Conservation (phyloP, 768 basidiomycete genomes). For the Epithele typhae region DNA sequence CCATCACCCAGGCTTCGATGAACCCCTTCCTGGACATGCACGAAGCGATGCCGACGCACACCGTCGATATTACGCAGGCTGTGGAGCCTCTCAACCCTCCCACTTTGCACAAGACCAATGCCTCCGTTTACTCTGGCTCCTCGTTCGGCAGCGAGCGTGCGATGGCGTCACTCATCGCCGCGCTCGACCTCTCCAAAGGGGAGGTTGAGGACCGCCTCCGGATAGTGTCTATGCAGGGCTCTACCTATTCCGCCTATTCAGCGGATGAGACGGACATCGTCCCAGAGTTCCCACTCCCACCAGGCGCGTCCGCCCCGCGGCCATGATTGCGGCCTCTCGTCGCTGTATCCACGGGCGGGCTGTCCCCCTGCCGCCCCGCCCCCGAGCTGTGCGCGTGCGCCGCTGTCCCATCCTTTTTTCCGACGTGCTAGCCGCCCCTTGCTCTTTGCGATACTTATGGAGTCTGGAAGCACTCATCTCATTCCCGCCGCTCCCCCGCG, state of each 20-base stretch:
- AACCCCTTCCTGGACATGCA: constrained; percentile 43
- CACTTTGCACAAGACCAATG: constrained; percentile 15
- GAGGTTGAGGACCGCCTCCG: constrained; percentile 48
- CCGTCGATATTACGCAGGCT: constrained; percentile 16
- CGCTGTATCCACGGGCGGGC: not conserved
- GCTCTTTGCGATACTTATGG: constrained; percentile 2
- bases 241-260: constrained; percentile 31
- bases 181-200: constrained; percentile 48
- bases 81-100: constrained; percentile 30
- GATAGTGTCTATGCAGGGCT: constrained; percentile 52
- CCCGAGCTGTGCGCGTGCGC: constrained; percentile 16
- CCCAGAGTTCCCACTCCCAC: constrained; percentile 19
- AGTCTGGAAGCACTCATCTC: constrained; percentile 15
- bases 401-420: constrained; percentile 12
- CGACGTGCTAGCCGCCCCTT: constrained; percentile 11
- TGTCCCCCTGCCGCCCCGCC: too few species aligned
- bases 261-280: constrained; percentile 17
- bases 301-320: too few species aligned
- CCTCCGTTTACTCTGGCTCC: constrained; percentile 33
- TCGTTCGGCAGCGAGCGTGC: constrained; percentile 43
- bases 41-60: constrained; percentile 15
- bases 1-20: constrained; percentile 6
- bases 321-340: not conserved
- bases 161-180: constrained; percentile 62
- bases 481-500: not conserved